phyloP scores from a whole-genome alignment of 2,329 filamentous ascomycete genomes.

The Penicillium glabrum region DNA sequence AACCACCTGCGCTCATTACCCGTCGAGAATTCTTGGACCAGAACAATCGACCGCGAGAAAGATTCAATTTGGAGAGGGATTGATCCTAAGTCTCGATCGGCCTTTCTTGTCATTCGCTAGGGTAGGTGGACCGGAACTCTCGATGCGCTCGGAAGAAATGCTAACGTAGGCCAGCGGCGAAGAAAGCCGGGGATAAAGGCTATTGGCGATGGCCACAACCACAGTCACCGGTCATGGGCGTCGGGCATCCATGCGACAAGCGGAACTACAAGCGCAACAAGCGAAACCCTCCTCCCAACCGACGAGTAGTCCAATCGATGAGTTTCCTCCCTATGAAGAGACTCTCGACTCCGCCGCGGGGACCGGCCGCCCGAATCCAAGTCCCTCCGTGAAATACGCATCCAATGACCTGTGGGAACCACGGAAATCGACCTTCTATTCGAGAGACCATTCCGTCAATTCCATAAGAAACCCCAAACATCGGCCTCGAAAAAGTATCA shows the following conservation, averaged over 20 bases:
- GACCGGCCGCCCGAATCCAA: constrained; percentile 23
- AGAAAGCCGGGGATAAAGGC: not conserved
- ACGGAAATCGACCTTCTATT: constrained; percentile 53
- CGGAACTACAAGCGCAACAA: constrained; percentile 34
- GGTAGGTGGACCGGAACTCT: not conserved
- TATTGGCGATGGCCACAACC: constrained; percentile 39
- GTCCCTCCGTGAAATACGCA: constrained; percentile 31
- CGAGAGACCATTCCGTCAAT: constrained; percentile 43
- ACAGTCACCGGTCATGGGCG: constrained; percentile 41
- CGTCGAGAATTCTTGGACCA: not conserved
- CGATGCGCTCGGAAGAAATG: not conserved
- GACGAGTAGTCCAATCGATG: constrained; percentile 39
- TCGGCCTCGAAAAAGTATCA: constrained; percentile 78
- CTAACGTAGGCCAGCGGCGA: not conserved
- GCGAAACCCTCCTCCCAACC: constrained; percentile 30
- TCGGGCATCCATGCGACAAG: constrained; percentile 39
- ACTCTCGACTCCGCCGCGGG: constrained; percentile 29
- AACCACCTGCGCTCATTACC: constrained; percentile 2
- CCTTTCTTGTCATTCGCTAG: not conserved
- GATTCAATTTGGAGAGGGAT: not conserved
- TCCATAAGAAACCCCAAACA: constrained; percentile 51
- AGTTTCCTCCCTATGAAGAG: constrained; percentile 46
- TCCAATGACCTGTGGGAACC: constrained; percentile 61
- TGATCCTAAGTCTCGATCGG: not conserved
- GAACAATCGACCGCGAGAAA: not conserved